Conservation (phyloP, 345 rosid species). For the Citrus unshiu region DNA sequence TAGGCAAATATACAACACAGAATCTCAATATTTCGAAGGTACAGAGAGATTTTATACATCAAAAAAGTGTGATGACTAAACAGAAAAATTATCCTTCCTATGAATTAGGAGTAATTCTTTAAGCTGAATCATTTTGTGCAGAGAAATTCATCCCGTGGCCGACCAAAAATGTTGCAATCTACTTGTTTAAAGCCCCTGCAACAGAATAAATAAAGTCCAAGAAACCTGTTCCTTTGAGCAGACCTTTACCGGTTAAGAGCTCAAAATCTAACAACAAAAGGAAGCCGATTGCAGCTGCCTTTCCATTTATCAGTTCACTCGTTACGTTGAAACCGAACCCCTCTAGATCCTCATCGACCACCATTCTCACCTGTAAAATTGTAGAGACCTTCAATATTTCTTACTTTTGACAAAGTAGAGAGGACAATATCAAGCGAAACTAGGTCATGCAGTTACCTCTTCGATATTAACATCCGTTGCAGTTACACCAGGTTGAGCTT, state of each 20-base stretch:
- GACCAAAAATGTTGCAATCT: slow-evolving; percentile 16
- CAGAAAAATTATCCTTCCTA: slow-evolving; percentile 6
- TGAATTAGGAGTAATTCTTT: neutral
- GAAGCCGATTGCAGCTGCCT: slow-evolving; percentile 89
- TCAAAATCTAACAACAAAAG: slow-evolving; percentile 84
- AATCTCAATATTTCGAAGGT: neutral
- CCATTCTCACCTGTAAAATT: slow-evolving; percentile 76
- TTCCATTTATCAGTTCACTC: slow-evolving; percentile 85
- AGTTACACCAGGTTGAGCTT: slow-evolving; percentile 87
- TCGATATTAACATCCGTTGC: slow-evolving; percentile 85
- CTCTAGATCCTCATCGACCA: slow-evolving; percentile 60
- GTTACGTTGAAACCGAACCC: slow-evolving; percentile 83
- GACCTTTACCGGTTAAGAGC: slow-evolving; percentile 88
- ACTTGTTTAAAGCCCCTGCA: slow-evolving; percentile 63
- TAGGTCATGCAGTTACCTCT: slow-evolving; percentile 44
- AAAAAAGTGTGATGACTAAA: neutral
- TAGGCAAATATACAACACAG: slow-evolving; percentile 5
- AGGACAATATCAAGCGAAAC: neutral
- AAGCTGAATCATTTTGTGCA: neutral
- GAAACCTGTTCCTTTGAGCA: slow-evolving; percentile 90
- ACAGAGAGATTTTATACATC: neutral
- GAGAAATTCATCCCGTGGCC: neutral
- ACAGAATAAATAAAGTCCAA: slow-evolving; percentile 76
- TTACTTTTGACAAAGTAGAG: neutral
- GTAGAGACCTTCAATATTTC: neutral